Evolutionary conservation across 2,329 filamentous ascomycete genomes (phyloP).

Genomic region (Geosmithia putterillii): DNA sequence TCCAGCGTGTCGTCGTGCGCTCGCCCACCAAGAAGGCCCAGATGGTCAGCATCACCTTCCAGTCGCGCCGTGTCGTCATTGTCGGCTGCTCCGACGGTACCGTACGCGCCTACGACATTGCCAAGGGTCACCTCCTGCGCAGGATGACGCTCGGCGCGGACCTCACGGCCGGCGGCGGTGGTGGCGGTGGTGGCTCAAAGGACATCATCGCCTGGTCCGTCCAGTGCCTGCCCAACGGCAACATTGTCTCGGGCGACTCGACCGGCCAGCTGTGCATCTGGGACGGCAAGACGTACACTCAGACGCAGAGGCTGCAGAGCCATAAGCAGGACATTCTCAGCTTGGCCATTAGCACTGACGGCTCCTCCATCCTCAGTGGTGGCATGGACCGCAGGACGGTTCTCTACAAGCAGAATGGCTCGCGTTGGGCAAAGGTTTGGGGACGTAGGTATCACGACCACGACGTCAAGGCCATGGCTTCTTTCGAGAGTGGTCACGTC

Average conservation of each 20-base stretch:
- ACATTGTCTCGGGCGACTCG: conserved; percentile 90
- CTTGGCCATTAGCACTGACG: conserved; percentile 70
- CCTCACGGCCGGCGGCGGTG: conserved; percentile 17
- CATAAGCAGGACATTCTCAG: conserved; percentile 88
- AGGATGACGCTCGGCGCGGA: conserved; percentile 81
- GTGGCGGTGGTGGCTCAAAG: conserved; percentile 54
- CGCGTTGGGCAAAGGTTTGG: conserved; percentile 74
- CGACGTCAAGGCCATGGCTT: conserved; percentile 89
- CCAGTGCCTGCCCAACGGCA: conserved; percentile 74
- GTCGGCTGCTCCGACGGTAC: conserved; percentile 93
- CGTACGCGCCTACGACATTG: conserved; percentile 82
- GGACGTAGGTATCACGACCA: conserved; percentile 82
- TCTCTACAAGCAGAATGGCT: conserved; percentile 59
- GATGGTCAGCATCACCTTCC: conserved; percentile 84
- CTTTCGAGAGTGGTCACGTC: conserved; percentile 72
- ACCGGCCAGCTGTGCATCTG: conserved; percentile 89
- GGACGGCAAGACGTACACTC: conserved; percentile 84
- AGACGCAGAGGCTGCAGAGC: conserved; percentile 72
- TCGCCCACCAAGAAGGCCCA: conserved; percentile 75
- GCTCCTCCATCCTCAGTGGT: conserved; percentile 72
- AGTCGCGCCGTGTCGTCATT: conserved; percentile 69
- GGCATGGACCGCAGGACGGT: conserved; percentile 86
- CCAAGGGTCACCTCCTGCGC: conserved; percentile 62
- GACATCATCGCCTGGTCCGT: conserved; percentile 90
- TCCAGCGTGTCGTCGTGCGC: conserved; percentile 62